Percentiles rank a stretch among this genome's conserved stretches.
Evolutionary conservation across 1,284 basidiomycete species (phyloP).

Genomic region (Trichosporon coremiiforme): DNA sequence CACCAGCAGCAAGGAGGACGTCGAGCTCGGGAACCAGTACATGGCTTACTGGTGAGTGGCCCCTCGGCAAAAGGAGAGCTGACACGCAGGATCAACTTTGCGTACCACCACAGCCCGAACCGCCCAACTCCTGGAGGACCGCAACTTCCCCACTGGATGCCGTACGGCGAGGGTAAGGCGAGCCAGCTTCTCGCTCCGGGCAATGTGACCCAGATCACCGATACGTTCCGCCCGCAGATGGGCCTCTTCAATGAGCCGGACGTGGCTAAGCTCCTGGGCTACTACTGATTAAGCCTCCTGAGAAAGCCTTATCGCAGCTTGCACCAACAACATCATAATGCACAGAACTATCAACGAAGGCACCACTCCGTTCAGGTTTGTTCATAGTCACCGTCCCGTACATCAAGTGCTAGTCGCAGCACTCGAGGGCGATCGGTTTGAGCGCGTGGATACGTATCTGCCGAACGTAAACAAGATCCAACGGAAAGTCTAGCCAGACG

Average conservation of each 20-base stretch:
- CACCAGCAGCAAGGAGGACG: constrained; percentile 36
- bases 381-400: too few relatives aligned
- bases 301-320: too few relatives aligned
- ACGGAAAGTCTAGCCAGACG: too few relatives aligned
- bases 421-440: too few relatives aligned
- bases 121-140: not conserved
- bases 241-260: constrained; percentile 28
- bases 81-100: constrained; percentile 44
- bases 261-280: not conserved
- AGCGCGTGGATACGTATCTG: too few relatives aligned
- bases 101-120: constrained; percentile 48
- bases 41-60: constrained; percentile 42
- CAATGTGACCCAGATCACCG: not conserved
- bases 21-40: constrained; percentile 35
- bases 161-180: constrained; percentile 11
- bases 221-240: not conserved
- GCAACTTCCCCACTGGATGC: not conserved
- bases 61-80: not conserved
- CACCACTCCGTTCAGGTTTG: too few relatives aligned
- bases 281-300: not conserved
- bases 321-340: too few relatives aligned
- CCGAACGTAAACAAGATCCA: too few relatives aligned
- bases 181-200: not conserved
- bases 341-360: too few relatives aligned
- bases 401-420: too few relatives aligned